phyloP scores from a whole-genome alignment of 352 stramenopile genomes.

The Aphanomyces astaci region DNA sequence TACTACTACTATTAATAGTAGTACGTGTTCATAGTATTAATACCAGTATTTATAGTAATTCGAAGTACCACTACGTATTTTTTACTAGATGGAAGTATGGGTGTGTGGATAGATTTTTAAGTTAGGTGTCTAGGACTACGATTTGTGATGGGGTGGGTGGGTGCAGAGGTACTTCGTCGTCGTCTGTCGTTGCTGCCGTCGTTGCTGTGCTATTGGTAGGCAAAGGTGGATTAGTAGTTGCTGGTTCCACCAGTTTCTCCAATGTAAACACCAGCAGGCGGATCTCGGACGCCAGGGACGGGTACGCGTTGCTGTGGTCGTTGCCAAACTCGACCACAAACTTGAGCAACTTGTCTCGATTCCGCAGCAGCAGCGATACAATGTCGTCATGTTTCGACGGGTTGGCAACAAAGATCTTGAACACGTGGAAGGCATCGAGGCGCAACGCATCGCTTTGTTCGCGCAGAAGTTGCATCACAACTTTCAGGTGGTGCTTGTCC shows the following conservation, averaged over 20 bases:
- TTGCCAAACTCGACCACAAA: constrained; percentile 75
- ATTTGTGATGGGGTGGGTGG: constrained; percentile 1
- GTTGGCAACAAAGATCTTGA: constrained; percentile 86
- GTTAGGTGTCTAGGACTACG: background rate
- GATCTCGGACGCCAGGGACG: constrained; percentile 1
- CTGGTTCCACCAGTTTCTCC: background rate
- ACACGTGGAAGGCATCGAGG: constrained; percentile 81
- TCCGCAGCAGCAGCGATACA: constrained; percentile 59
- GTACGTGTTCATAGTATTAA: too few relatives aligned
- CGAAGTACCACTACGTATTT: too few relatives aligned
- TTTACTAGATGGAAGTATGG: background rate
- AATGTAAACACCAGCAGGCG: constrained; percentile 15
- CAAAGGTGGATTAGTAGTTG: background rate
- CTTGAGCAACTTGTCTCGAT: constrained; percentile 64
- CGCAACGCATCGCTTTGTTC: constrained; percentile 65
- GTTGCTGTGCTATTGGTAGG: background rate
- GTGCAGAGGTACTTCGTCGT: background rate
- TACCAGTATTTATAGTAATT: too few relatives aligned
- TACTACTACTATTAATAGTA: too few relatives aligned
- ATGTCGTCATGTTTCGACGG: constrained; percentile 71
- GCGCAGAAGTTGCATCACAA: constrained; percentile 65
- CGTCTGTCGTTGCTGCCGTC: background rate
- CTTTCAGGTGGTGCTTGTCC: constrained; percentile 59
- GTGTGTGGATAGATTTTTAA: background rate
- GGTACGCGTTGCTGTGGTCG: constrained; percentile 24